These are phyloP conservation scores for Boletellus ananas DNA, from an alignment of 768 basidiomycete genomes.

Conservation along the genomic window DNA sequence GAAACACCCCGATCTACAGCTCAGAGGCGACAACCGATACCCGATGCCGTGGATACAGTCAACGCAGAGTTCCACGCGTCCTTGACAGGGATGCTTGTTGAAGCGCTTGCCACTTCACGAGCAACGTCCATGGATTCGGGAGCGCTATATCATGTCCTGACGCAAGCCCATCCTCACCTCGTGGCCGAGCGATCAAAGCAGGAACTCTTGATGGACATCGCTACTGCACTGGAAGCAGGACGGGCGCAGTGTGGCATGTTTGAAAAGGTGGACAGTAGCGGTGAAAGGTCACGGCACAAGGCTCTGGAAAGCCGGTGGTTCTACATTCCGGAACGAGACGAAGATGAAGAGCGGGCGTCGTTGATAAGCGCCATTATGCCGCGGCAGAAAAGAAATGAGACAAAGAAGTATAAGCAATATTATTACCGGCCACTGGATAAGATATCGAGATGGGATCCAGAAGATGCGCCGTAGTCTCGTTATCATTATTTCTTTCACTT, in stretches of 20 bases:
- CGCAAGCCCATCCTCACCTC: conserved; percentile 52
- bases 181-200: conserved; percentile 30
- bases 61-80: conserved; percentile 36
- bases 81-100: conserved; percentile 64
- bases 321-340: conserved; percentile 69
- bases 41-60: conserved; percentile 12
- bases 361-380: conserved; percentile 73
- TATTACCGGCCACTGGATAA: conserved; percentile 75
- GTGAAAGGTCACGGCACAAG: conserved; percentile 51
- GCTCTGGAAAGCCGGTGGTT: conserved; percentile 56
- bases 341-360: conserved; percentile 65
- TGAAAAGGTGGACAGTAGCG: conserved; percentile 66
- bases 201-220: conserved; percentile 51
- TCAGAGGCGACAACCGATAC: not conserved
- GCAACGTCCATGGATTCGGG: conserved; percentile 61
- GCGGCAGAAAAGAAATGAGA: conserved; percentile 68
- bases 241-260: conserved; percentile 56
- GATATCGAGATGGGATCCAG: conserved; percentile 69
- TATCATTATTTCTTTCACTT: conserved; percentile 2
- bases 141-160: conserved; percentile 48
- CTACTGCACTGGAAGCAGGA: conserved; percentile 45
- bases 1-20: conserved; percentile 1
- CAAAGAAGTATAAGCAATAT: conserved; percentile 84
- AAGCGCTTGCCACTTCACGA: conserved; percentile 67
- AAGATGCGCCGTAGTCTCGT: conserved; percentile 44